Percentiles rank a stretch among this genome's conserved stretches.
These are phyloP conservation scores for Aaosphaeria arxii DNA, from an alignment of 2,329 filamentous ascomycete genomes.

Conservation along the genomic window DNA sequence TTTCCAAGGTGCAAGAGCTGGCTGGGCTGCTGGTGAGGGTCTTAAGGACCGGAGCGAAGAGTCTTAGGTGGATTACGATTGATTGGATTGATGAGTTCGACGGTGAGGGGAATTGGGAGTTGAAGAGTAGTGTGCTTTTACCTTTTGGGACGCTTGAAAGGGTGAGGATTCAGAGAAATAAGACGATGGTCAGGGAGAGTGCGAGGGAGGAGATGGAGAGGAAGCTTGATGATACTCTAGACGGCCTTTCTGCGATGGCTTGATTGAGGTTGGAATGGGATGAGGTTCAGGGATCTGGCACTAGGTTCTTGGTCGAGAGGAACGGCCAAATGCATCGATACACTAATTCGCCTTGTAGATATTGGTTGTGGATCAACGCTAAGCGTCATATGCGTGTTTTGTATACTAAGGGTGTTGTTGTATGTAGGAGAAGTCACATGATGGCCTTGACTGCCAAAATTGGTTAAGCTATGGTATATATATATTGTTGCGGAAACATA, in stretches of 20 bases:
- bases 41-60: constrained; percentile 1
- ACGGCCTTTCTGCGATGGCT: neutral
- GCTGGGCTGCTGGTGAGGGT: constrained; percentile 4
- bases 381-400: no score
- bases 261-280: neutral
- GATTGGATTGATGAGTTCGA: constrained; percentile 10
- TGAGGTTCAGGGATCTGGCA: no score
- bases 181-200: neutral
- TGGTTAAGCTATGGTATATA: no score
- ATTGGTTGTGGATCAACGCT: no score
- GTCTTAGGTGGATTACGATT: constrained; percentile 5
- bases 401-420: no score
- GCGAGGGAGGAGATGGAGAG: neutral
- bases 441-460: no score
- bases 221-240: neutral
- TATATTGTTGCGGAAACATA: no score
- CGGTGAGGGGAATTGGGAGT: constrained; percentile 3
- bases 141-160: constrained; percentile 5
- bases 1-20: neutral
- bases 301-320: no score
- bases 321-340: no score
- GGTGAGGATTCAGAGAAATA: neutral
- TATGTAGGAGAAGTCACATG: no score
- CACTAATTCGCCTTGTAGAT: no score
- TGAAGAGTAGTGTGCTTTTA: constrained; percentile 4